Conservation (phyloP, 148 eudicot genomes). For the Cornus controversa region DNA sequence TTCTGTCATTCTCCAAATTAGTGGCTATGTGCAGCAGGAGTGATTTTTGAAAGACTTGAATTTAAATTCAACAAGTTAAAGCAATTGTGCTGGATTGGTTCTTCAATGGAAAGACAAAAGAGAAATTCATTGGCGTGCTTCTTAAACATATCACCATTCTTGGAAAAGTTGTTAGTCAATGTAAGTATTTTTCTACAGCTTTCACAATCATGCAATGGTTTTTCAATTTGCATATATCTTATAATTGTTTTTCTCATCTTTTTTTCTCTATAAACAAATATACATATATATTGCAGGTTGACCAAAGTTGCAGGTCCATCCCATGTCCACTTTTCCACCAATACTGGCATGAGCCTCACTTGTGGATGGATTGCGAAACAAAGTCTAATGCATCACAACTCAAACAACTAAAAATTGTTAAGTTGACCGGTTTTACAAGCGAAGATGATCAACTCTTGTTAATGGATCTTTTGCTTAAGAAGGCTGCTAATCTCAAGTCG, state of each 20-base stretch:
- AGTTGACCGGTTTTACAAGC: conserved; percentile 5
- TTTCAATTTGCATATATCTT: not conserved
- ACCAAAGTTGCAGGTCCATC: not conserved
- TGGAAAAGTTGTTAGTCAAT: conserved; percentile 15
- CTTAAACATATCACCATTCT: conserved; percentile 17
- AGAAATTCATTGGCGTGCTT: conserved; percentile 20
- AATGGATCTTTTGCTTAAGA: conserved; percentile 21
- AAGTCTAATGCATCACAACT: not conserved
- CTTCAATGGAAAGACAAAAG: not conserved
- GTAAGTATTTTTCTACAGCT: conserved; percentile 3
- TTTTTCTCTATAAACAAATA: not conserved
- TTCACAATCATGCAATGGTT: not conserved
- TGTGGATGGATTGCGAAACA: conserved; percentile 15
- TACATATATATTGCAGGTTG: not conserved
- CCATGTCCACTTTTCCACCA: conserved; percentile 6
- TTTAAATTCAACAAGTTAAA: conserved; percentile 19
- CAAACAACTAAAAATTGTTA: conserved; percentile 7
- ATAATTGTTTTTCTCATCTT: not conserved
- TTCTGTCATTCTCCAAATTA: not conserved
- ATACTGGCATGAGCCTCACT: conserved; percentile 20
- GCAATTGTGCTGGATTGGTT: conserved; percentile 7
- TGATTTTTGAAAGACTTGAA: conserved; percentile 10
- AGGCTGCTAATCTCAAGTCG: conserved; percentile 11
- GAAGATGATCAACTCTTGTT: conserved; percentile 4
- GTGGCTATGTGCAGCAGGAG: conserved; percentile 20